phyloP scores from a whole-genome alignment of 176 grass and related monocot genomes.

The Phoenix roebelenii region DNA sequence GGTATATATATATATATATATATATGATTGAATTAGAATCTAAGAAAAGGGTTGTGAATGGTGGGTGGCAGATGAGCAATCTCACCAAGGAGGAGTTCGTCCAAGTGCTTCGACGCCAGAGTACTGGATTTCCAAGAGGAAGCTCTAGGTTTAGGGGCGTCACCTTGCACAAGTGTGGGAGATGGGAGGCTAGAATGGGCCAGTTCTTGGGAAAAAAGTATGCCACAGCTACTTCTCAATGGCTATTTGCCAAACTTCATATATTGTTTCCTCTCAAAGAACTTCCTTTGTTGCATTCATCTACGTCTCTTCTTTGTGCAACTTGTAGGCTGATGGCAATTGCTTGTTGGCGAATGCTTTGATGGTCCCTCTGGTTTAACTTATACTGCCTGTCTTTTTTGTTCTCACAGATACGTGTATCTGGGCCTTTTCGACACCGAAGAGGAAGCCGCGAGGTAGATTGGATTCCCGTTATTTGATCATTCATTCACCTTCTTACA shows the following conservation, averaged over 20 bases:
- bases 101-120: conserved; percentile 12
- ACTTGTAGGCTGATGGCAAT: too few relatives aligned
- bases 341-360: background rate
- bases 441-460: conserved; percentile 13
- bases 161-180: conserved; percentile 16
- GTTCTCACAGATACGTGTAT: conserved; percentile 6
- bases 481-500: too few relatives aligned
- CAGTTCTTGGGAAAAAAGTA: conserved; percentile 15
- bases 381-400: too few relatives aligned
- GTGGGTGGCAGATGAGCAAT: conserved; percentile 6
- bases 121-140: conserved; percentile 11
- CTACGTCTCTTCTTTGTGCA: too few relatives aligned
- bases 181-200: conserved; percentile 22
- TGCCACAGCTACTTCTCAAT: background rate
- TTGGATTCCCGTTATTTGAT: too few relatives aligned
- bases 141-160: conserved; percentile 15
- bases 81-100: conserved; percentile 19
- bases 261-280: too few relatives aligned
- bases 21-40: too few relatives aligned
- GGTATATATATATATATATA: too few relatives aligned
- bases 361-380: too few relatives aligned
- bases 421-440: conserved; percentile 17
- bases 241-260: too few relatives aligned
- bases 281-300: too few relatives aligned
- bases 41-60: background rate